Base-by-base conservation (phyloP, 2,329 filamentous ascomycete species). In the Didymella lethalis region DNA sequence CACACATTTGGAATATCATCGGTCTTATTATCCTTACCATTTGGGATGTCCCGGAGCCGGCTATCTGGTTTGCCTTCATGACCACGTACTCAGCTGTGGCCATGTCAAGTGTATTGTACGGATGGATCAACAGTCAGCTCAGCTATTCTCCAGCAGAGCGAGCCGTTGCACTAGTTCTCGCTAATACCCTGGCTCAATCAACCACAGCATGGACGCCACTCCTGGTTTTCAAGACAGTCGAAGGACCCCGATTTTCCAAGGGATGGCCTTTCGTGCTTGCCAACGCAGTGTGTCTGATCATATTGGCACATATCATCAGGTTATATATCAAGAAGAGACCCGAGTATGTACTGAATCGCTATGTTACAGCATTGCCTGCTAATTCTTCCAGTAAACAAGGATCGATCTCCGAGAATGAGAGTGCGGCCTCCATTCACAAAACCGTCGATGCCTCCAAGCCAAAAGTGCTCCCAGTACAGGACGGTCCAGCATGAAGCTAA, bases 181-280 rank as follows among this genome's bases (percentile, higher is more conserved):
- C 85, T 61, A 87, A 84, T 47, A 76, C 79, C 0, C 73, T 86
- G n/a, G 78, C 83, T 0, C 84, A 85, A 66, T 85, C 80, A 0
- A 83, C 83, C 0, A 86, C 83, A 0, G 84, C 82, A 0, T 87
- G 84, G 84, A 86, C 83, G 2, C 81, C 80, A 3, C 64, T 86
- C 2, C 66, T 87, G 12, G 79, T 81, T 0, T 87, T 85, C 62
- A 78, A 78, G 61, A 82, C 80, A 16, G 32, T 36, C 32, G 32
- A 36, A 16, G 32, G 32, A 36, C 32, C 32, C 3, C n/a, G 16
- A 16, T 36, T 36, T n/a, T 14, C 32, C 32, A 36, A 36, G 4
- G 32, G 32, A n/a, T 36, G 32, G 32, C 32, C 32, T n/a, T 36
- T 36, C 7, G 32, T 36, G 32, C 32, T 36, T n/a, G 32, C 32